Conservation (phyloP, 305 asterid genomes). For the Fraxinus sp. region DNA sequence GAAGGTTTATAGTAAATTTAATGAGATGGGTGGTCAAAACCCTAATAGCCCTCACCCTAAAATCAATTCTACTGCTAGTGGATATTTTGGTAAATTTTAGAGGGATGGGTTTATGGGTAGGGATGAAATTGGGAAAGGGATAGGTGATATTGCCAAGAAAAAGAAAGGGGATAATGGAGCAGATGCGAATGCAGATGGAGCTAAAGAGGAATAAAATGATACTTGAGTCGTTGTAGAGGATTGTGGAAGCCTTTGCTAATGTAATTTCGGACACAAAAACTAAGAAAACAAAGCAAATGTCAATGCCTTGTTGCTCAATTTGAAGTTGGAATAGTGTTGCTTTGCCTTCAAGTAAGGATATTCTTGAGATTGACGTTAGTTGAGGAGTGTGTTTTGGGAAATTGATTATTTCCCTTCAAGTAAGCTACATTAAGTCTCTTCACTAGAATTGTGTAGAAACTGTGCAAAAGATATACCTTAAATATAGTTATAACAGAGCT, state of each 20-base stretch:
- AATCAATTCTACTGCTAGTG: constrained; percentile 26
- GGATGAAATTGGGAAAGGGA: constrained; percentile 42
- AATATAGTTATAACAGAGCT: too few species aligned
- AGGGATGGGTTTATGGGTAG: constrained; percentile 39
- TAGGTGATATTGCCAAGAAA: constrained; percentile 27
- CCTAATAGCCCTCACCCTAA: constrained; percentile 40
- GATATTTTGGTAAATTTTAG: constrained; percentile 31
- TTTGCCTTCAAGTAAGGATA: background rate
- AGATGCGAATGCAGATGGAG: constrained; percentile 43
- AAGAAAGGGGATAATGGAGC: background rate
- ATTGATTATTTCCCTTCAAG: too few species aligned
- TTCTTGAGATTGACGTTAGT: background rate
- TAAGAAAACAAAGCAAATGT: constrained; percentile 54
- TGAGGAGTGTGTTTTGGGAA: background rate
- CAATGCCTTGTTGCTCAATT: constrained; percentile 27
- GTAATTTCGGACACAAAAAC: constrained; percentile 44
- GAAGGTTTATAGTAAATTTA: too few species aligned
- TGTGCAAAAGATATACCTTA: too few species aligned
- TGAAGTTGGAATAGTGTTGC: background rate
- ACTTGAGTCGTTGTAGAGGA: constrained; percentile 38
- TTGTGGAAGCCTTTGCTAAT: constrained; percentile 69
- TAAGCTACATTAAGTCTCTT: too few species aligned
- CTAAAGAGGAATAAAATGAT: constrained; percentile 87
- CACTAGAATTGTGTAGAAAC: too few species aligned
- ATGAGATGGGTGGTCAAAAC: constrained; percentile 19